Percentiles rank a stretch among this genome's conserved stretches.
Evolutionary conservation across 2,329 filamentous ascomycete species (phyloP).

Genomic region (Colletotrichum sp.): DNA sequence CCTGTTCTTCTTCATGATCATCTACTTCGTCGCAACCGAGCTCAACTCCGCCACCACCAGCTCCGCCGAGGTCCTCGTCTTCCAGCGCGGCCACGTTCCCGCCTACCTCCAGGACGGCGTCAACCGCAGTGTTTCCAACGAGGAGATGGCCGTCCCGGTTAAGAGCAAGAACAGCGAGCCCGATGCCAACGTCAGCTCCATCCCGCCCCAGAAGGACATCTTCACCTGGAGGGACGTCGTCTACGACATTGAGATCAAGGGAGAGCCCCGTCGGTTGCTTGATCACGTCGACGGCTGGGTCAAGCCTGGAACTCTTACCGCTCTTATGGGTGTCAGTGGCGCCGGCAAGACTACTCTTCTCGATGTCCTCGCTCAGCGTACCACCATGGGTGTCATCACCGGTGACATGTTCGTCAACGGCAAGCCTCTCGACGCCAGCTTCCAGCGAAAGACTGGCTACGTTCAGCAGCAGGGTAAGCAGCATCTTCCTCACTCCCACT

Average conservation of each 20-base stretch:
- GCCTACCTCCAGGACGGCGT: conserved; percentile 38
- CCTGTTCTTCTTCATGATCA: conserved; percentile 64
- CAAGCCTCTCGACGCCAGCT: conserved; percentile 57
- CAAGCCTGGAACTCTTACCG: conserved; percentile 85
- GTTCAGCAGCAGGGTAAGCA: conserved; percentile 65
- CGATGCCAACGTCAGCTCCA: conserved; percentile 29
- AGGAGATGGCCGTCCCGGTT: conserved; percentile 46
- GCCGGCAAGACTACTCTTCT: conserved; percentile 50
- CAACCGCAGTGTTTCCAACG: conserved; percentile 30
- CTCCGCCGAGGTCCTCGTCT: conserved; percentile 73
- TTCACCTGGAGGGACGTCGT: conserved; percentile 83
- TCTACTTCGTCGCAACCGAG: conserved; percentile 70
- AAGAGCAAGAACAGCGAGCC: conserved; percentile 57
- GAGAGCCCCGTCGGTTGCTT: conserved; percentile 71
- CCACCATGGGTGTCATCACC: conserved; percentile 65
- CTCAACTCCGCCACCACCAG: conserved; percentile 67
- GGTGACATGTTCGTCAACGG: conserved; percentile 72
- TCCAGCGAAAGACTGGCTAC: conserved; percentile 70
- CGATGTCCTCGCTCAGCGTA: conserved; percentile 51
- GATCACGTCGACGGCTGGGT: conserved; percentile 88
- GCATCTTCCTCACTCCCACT: neutral
- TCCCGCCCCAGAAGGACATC: conserved; percentile 56
- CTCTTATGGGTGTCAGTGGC: conserved; percentile 69
- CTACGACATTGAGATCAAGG: conserved; percentile 76
- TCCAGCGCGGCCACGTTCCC: conserved; percentile 60